phyloP scores from a whole-genome alignment of 2,329 filamentous ascomycete species.

The Aspergillus eucalypticola region DNA sequence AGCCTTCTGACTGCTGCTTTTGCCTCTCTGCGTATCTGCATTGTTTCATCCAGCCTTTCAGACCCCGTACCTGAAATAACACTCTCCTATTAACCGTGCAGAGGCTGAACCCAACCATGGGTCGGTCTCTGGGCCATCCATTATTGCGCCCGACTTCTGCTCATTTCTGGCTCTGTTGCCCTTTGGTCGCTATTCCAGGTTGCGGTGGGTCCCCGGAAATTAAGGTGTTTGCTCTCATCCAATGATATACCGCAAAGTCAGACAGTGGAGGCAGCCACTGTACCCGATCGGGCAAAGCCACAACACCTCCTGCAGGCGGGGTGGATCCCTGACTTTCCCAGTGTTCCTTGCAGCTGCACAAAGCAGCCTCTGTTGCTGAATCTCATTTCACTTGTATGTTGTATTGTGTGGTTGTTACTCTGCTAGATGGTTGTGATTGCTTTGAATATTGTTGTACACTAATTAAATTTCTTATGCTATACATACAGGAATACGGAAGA shows the following conservation, averaged over 20 bases:
- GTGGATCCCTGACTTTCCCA: conserved; percentile 1
- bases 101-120: neutral
- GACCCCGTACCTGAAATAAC: conserved; percentile 1
- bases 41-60: neutral
- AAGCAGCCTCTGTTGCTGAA: neutral
- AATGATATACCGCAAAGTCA: neutral
- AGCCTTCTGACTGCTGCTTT: no score
- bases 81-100: neutral
- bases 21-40: no score
- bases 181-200: neutral
- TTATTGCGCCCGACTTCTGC: neutral
- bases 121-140: neutral
- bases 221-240: neutral
- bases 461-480: no score
- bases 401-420: neutral
- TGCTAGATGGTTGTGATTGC: no score
- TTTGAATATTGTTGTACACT: no score
- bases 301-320: neutral
- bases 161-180: neutral
- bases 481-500: no score
- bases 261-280: neutral
- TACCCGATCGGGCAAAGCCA: neutral
- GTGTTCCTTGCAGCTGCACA: conserved; percentile 7
- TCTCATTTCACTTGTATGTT: no score
- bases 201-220: conserved; percentile 4